Base-by-base conservation (phyloP, 305 asterid genomes). In the Rubia occidens region DNA sequence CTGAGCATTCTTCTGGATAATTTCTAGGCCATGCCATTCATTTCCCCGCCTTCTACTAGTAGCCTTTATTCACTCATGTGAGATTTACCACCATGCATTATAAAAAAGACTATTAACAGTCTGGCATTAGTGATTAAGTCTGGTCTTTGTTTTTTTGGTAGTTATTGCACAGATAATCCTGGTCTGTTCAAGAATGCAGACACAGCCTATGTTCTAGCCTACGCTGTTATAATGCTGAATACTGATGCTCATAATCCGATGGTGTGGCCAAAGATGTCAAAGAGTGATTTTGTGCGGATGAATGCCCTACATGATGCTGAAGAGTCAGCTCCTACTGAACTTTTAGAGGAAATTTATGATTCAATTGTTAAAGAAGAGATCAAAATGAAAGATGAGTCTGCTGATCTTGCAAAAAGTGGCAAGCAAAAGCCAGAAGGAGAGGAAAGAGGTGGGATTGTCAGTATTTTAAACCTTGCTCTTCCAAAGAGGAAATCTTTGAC, bases 211-310 rank as follows among this genome's bases (percentile, higher is more conserved):
- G 91, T 95, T 76, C 96, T 95, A 77, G 99, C 99, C 72, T 95
- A 95, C 89, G 99, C 99, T 14, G 98, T 95, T 82, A 95, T 95
- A 75, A 86, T 95, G 99, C 79, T 95, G 84, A 95, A 95, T 85
- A 91, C 99, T 75, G 99, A 95, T 85, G 98, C 99, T 85, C 98
- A 95, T 83, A 91, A 95, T 81, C 97, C 99, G 68, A 85, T 89
- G 96, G 98, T 91, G 77, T 89, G 97, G 98, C 97, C 97, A 29
- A 95, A 95, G 86, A 95, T 95, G 99, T 91, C 99, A 10, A 95
- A 95, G 86, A 86, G 80, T 77, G 99, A 95, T 81, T 95, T 95
- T 80, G 76, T 89, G 71, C 95, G 98, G 76, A 84, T 95, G 69
- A 95, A 91, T 75, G 78, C 87, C 72, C 78, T 72, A 71, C 88